These are phyloP conservation scores for Talaromyces funiculosus DNA, from an alignment of 2,329 filamentous ascomycete species.

Conservation along the genomic window DNA sequence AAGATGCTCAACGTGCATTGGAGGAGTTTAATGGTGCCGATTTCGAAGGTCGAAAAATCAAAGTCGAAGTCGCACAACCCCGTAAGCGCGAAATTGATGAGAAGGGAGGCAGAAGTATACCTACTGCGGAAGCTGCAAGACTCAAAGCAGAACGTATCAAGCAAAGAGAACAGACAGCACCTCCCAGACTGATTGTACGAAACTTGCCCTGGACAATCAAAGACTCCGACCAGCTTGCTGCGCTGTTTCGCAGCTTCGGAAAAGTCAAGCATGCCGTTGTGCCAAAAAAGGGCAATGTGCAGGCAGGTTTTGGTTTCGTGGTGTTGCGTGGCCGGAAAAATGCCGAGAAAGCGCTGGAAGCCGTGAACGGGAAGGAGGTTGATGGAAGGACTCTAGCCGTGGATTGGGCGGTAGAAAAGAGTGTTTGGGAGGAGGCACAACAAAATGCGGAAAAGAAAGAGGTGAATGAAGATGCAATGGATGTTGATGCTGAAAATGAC, in stretches of 20 bases:
- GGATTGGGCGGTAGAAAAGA: conserved; percentile 94
- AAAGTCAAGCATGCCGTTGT: conserved; percentile 85
- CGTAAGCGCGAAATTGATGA: conserved; percentile 63
- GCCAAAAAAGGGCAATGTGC: conserved; percentile 65
- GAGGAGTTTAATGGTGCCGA: conserved; percentile 72
- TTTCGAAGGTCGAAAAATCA: conserved; percentile 74
- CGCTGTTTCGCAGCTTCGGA: conserved; percentile 79
- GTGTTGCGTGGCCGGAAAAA: conserved; percentile 83
- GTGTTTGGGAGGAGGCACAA: conserved; percentile 64
- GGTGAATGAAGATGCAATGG: conserved; percentile 17
- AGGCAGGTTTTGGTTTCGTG: conserved; percentile 89
- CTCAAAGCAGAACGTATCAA: conserved; percentile 48
- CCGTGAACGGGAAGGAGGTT: conserved; percentile 81
- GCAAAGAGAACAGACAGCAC: conserved; percentile 54
- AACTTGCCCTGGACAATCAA: conserved; percentile 97
- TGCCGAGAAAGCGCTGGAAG: conserved; percentile 79
- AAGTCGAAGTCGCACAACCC: conserved; percentile 80
- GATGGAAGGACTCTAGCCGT: conserved; percentile 86
- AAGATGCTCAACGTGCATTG: conserved; percentile 78
- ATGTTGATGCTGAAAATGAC: conserved; percentile 23
- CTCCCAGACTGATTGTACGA: conserved; percentile 77
- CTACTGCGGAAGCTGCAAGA: conserved; percentile 31
- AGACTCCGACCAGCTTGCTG: conserved; percentile 69
- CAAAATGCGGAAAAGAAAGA: conserved; percentile 29
- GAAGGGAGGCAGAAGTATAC: conserved; percentile 40